These are phyloP conservation scores for Pseudocercospora eumusae DNA, from an alignment of 2,329 filamentous ascomycete genomes.

Conservation along the genomic window DNA sequence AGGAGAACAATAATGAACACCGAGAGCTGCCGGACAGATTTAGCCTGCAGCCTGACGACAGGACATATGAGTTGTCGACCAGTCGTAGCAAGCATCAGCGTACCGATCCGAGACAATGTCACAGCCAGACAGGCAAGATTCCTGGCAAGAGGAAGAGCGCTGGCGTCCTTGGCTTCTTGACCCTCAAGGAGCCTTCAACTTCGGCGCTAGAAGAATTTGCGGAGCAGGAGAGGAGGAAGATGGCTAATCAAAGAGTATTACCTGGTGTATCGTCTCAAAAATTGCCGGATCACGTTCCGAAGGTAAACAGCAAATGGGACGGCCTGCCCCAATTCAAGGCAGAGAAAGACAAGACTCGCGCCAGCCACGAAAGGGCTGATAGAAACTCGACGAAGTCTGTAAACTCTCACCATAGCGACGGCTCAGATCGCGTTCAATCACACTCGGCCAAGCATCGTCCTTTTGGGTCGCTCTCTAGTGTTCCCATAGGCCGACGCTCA, in stretches of 20 bases:
- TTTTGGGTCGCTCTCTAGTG: constrained; percentile 2
- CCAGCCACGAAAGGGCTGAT: constrained; percentile 11
- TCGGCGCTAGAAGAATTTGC: constrained; percentile 50
- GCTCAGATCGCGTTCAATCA: neutral
- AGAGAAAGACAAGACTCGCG: constrained; percentile 6
- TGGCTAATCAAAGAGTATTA: constrained; percentile 44
- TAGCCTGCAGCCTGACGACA: constrained; percentile 2
- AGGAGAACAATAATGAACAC: constrained; percentile 11
- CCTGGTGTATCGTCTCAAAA: constrained; percentile 48
- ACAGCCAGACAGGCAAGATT: constrained; percentile 10
- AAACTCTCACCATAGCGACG: constrained; percentile 1
- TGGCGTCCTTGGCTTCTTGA: constrained; percentile 49
- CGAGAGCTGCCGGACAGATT: neutral
- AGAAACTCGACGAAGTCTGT: constrained; percentile 6
- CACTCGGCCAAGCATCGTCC: constrained; percentile 1
- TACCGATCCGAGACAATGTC: constrained; percentile 3
- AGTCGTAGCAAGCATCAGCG: constrained; percentile 11
- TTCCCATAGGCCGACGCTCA: neutral
- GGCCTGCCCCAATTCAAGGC: constrained; percentile 48
- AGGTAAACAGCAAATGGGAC: constrained; percentile 58
- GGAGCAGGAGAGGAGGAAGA: constrained; percentile 36
- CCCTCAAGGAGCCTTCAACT: constrained; percentile 53
- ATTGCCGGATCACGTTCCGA: constrained; percentile 53
- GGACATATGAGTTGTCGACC: constrained; percentile 11
- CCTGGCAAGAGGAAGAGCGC: constrained; percentile 40